Conservation (phyloP, 1,284 basidiomycete species). For the Chondrostereum purpureum region DNA sequence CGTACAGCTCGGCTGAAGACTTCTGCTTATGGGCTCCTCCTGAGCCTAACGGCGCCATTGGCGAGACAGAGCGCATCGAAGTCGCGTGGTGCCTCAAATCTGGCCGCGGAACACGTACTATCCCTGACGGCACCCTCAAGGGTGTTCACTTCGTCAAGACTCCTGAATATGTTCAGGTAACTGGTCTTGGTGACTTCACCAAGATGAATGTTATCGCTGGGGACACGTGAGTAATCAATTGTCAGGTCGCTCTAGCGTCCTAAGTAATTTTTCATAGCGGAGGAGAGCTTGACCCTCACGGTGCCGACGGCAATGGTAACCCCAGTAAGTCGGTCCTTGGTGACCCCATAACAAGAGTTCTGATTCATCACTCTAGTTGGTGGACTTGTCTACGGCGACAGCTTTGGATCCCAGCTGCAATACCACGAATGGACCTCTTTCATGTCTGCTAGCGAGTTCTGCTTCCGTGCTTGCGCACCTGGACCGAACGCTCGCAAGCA, state of each 20-base stretch:
- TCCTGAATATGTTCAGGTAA: constrained; percentile 59
- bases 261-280: constrained; percentile 20
- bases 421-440: constrained; percentile 55
- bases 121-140: constrained; percentile 54
- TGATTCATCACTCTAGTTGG: constrained; percentile 31
- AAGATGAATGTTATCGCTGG: constrained; percentile 47
- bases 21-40: constrained; percentile 66
- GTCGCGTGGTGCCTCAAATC: constrained; percentile 74
- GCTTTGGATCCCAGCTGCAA: constrained; percentile 37
- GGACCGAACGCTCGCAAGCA: constrained; percentile 49
- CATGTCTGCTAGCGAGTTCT: constrained; percentile 50
- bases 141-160: constrained; percentile 66
- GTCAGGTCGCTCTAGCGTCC: not conserved
- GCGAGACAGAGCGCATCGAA: constrained; percentile 60
- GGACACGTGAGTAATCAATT: constrained; percentile 20
- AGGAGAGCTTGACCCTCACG: constrained; percentile 62
- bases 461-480: constrained; percentile 57
- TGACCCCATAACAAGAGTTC: not conserved
- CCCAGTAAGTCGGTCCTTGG: constrained; percentile 25
- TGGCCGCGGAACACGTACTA: constrained; percentile 59
- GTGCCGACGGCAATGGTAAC: constrained; percentile 43
- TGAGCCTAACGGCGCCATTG: constrained; percentile 44
- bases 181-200: constrained; percentile 56
- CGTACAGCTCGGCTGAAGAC: constrained; percentile 40
- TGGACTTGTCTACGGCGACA: constrained; percentile 55